These are phyloP conservation scores for Penicillium sp. DNA, from an alignment of 2,329 filamentous ascomycete species.

Conservation along the genomic window DNA sequence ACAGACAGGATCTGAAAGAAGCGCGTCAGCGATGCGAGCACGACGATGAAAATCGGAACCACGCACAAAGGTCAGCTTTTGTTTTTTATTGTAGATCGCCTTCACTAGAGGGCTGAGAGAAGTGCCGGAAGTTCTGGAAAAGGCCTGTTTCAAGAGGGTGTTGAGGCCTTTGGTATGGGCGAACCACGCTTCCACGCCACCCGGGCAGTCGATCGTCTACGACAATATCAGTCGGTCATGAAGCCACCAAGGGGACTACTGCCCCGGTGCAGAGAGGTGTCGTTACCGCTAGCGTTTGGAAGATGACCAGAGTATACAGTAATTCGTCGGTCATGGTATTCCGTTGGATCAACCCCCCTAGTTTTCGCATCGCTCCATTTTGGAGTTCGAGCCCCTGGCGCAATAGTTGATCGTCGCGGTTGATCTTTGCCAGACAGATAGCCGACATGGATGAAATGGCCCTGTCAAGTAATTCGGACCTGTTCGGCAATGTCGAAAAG, in stretches of 20 bases:
- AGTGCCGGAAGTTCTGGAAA: background rate
- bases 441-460: background rate
- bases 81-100: background rate
- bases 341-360: background rate
- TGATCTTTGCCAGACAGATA: background rate
- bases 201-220: background rate
- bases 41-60: background rate
- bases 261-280: background rate
- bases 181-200: slow-evolving; percentile 1
- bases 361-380: background rate
- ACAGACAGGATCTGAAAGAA: background rate
- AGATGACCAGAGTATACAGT: background rate
- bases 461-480: background rate
- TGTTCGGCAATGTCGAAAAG: background rate
- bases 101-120: background rate
- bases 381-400: background rate
- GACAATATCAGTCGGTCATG: background rate
- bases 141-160: background rate
- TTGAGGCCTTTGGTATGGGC: slow-evolving; percentile 1
- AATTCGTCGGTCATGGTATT: background rate
- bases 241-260: background rate
- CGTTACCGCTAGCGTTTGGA: background rate
- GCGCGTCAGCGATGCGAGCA: background rate
- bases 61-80: background rate
- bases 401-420: background rate